Conservation (phyloP, 2,329 filamentous ascomycete genomes). For the Talaromyces sp. region DNA sequence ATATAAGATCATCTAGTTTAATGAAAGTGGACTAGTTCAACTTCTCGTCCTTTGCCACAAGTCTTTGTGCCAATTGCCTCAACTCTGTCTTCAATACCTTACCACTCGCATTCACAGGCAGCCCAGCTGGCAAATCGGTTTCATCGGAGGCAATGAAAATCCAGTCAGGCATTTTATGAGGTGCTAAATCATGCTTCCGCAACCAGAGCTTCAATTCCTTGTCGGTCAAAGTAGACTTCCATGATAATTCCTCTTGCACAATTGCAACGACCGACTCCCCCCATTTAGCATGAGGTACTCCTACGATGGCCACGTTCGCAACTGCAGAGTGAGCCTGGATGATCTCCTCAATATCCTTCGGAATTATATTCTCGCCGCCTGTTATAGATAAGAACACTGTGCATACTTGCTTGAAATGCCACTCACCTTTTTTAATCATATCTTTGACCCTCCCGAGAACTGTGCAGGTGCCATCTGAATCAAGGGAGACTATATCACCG, state of each 20-base stretch:
- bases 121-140: background rate
- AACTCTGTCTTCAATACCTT: background rate
- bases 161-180: constrained; percentile 1
- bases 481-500: background rate
- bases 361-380: constrained; percentile 3
- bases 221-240: background rate
- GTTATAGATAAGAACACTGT: background rate
- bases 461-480: background rate
- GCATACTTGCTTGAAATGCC: background rate
- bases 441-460: constrained; percentile 1
- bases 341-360: background rate
- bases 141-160: background rate
- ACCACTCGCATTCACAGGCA: background rate
- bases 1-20: too few species aligned
- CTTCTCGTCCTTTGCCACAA: too few species aligned
- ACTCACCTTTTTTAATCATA: constrained; percentile 2
- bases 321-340: background rate
- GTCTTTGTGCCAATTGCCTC: background rate
- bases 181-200: background rate
- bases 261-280: background rate
- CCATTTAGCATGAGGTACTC: background rate
- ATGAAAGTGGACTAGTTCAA: too few species aligned
- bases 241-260: background rate
- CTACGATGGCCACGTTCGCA: background rate
- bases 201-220: background rate